Evolutionary conservation across 208 protist species (phyloP).

Genomic region (Wallacemonas collosoma): DNA sequence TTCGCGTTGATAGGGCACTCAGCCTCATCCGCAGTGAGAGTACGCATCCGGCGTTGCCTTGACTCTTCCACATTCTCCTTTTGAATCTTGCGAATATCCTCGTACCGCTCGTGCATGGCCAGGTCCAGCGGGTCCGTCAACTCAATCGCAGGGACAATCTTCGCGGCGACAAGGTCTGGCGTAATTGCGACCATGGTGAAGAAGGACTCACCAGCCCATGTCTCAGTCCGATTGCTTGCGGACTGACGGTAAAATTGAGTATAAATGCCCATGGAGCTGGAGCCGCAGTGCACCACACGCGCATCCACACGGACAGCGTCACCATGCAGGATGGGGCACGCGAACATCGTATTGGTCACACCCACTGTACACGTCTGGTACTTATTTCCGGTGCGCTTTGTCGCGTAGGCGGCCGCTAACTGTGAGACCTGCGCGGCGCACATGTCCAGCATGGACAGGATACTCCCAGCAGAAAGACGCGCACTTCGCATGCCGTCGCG

Average conservation of each 20-base stretch:
- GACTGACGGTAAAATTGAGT: constrained; percentile 78
- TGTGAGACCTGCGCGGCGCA: constrained; percentile 76
- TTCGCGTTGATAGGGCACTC: constrained; percentile 62
- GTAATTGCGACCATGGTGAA: constrained; percentile 92
- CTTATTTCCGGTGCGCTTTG: constrained; percentile 18
- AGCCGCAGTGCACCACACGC: constrained; percentile 76
- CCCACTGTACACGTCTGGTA: constrained; percentile 79
- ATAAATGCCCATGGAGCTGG: constrained; percentile 82
- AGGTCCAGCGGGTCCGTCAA: constrained; percentile 72
- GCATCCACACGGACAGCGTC: constrained; percentile 83
- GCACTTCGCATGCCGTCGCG: constrained; percentile 36
- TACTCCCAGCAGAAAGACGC: constrained; percentile 75
- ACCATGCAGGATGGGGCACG: constrained; percentile 80
- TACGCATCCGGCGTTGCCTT: constrained; percentile 17
- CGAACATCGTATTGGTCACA: constrained; percentile 84
- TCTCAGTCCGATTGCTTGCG: constrained; percentile 60
- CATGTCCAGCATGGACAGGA: constrained; percentile 88
- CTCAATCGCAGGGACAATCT: constrained; percentile 80
- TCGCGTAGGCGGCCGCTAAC: constrained; percentile 32
- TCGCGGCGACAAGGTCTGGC: constrained; percentile 67
- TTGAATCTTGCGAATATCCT: constrained; percentile 42
- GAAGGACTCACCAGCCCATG: constrained; percentile 74
- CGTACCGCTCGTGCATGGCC: constrained; percentile 62
- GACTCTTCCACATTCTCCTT: constrained; percentile 32
- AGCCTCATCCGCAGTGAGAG: constrained; percentile 45